These are phyloP conservation scores for Phytophthora hibernalis DNA, from an alignment of 352 stramenopile species.

Conservation along the genomic window DNA sequence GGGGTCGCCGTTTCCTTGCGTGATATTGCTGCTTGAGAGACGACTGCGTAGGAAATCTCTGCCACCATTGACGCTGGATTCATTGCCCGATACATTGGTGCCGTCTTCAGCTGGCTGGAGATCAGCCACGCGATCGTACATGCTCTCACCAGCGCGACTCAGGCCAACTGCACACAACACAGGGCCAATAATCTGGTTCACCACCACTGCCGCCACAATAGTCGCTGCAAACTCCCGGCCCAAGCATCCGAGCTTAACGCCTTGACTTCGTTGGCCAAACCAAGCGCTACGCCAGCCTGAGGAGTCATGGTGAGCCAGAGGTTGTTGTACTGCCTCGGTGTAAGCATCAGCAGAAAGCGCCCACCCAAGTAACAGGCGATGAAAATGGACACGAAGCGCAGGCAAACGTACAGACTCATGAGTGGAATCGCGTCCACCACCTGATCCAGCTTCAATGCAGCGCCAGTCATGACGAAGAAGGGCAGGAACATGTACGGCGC, in stretches of 20 bases:
- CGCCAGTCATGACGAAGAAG: conserved; percentile 84
- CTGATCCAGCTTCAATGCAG: conserved; percentile 71
- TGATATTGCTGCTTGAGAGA: conserved; percentile 32
- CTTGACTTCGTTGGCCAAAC: conserved; percentile 67
- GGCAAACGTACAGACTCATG: conserved; percentile 67
- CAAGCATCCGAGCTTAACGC: conserved; percentile 55
- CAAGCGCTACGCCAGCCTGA: conserved; percentile 71
- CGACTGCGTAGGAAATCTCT: conserved; percentile 22
- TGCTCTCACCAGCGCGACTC: conserved; percentile 56
- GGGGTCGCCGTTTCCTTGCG: conserved; percentile 51
- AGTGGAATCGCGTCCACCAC: conserved; percentile 66
- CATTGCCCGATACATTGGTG: conserved; percentile 13
- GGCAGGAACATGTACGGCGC: conserved; percentile 78
- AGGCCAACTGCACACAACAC: conserved; percentile 69
- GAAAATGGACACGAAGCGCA: conserved; percentile 70
- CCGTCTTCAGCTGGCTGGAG: conserved; percentile 17
- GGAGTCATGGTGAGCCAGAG: conserved; percentile 81
- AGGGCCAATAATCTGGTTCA: conserved; percentile 78
- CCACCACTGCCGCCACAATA: conserved; percentile 70
- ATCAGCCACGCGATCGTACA: conserved; percentile 35
- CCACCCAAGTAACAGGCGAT: conserved; percentile 66
- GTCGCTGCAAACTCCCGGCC: conserved; percentile 69
- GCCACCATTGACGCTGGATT: conserved; percentile 7
- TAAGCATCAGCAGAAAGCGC: conserved; percentile 66
- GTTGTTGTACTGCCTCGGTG: conserved; percentile 72